These are phyloP conservation scores for Alternaria novae-zelandiae DNA, from an alignment of 2,329 filamentous ascomycete genomes.

Conservation along the genomic window DNA sequence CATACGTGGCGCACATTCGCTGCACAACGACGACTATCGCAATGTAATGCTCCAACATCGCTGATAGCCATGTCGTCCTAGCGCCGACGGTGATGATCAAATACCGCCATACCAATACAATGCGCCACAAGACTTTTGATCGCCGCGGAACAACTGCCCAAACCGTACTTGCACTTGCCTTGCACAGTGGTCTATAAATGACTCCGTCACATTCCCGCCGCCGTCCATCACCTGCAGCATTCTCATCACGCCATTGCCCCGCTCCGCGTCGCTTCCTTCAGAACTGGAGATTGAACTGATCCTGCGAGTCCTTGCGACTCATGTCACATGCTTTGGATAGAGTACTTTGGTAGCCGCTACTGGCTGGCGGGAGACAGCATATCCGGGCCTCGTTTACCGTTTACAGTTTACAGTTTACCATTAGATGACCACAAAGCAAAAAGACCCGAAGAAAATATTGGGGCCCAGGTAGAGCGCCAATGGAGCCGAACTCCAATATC, in stretches of 20 bases:
- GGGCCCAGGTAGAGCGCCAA: not conserved
- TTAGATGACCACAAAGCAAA: not conserved
- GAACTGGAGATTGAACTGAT: not conserved
- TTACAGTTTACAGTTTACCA: not conserved
- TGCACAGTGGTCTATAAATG: not conserved
- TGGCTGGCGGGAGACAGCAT: not conserved
- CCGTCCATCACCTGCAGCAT: not conserved
- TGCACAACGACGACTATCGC: not conserved
- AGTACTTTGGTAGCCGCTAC: not conserved
- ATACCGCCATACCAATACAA: not conserved
- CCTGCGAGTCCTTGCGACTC: not conserved
- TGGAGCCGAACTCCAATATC: not conserved
- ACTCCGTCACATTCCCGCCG: not conserved
- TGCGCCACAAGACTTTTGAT: not conserved
- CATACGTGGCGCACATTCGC: not conserved
- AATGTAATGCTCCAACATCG: not conserved
- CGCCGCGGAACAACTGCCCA: not conserved
- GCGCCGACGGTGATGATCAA: not conserved
- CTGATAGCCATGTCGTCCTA: not conserved
- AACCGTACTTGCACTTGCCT: not conserved
- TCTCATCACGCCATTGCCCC: conserved; percentile 1
- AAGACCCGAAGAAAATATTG: not conserved
- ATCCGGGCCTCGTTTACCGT: not conserved
- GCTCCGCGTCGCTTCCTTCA: conserved; percentile 1
- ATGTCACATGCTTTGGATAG: not conserved